Evolutionary conservation across 257 asterid genomes (phyloP).

Genomic region (Penstemon barbatus): DNA sequence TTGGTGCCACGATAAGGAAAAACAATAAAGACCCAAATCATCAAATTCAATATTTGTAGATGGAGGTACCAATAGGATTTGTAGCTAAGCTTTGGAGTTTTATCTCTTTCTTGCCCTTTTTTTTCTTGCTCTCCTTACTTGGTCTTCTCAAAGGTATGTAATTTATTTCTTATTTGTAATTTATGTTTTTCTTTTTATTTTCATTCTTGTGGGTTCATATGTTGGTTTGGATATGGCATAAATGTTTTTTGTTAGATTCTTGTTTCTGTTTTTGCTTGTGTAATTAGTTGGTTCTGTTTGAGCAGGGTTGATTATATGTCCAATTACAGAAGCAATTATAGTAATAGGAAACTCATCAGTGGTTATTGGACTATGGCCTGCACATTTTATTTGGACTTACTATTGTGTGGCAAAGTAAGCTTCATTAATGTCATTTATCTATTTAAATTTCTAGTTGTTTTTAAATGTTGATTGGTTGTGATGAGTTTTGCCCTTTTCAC

Average conservation of each 20-base stretch:
- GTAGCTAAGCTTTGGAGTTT: constrained; percentile 74
- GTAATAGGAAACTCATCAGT: constrained; percentile 72
- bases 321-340: constrained; percentile 42
- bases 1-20: too few relatives aligned
- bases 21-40: too few relatives aligned
- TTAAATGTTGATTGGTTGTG: not conserved
- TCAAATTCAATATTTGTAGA: not conserved
- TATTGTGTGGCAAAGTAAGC: constrained; percentile 71
- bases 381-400: constrained; percentile 84
- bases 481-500: constrained; percentile 16
- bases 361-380: constrained; percentile 83
- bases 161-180: not conserved
- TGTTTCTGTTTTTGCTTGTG: too few relatives aligned
- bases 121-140: constrained; percentile 64
- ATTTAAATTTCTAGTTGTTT: not conserved
- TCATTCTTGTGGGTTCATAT: not conserved
- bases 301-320: constrained; percentile 66
- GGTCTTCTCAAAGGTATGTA: constrained; percentile 68
- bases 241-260: too few relatives aligned
- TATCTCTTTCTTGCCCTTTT: constrained; percentile 78
- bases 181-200: not conserved
- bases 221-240: too few relatives aligned
- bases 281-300: constrained; percentile 27
- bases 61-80: constrained; percentile 86
- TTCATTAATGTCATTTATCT: not conserved